phyloP scores from a whole-genome alignment of 1,139 yeast genomes.

The Scheffersomyces titani region DNA sequence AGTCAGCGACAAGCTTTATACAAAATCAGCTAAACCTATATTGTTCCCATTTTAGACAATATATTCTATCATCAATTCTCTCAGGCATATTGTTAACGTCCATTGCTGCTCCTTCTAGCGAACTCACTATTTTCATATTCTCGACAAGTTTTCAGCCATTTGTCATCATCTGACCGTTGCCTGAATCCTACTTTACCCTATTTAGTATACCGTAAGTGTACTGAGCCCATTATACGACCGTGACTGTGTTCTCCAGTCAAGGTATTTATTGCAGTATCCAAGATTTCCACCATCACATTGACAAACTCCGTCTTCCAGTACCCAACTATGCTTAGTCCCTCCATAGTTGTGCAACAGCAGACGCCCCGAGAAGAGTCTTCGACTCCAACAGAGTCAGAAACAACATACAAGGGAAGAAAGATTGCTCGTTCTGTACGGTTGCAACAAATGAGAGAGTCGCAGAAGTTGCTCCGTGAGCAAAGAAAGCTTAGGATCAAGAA shows the following conservation, averaged over 20 bases:
- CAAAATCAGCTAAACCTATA: no score
- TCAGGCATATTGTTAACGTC: background rate
- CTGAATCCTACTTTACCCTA: background rate
- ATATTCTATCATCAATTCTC: no score
- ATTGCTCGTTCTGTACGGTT: constrained; percentile 5
- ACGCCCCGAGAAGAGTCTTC: constrained; percentile 1
- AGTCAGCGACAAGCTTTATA: no score
- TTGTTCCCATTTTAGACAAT: no score
- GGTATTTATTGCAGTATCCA: background rate
- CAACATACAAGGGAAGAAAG: constrained; percentile 5
- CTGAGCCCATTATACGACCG: background rate
- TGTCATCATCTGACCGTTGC: background rate
- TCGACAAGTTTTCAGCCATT: background rate
- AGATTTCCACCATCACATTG: background rate
- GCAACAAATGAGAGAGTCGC: constrained; percentile 10
- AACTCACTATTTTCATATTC: no score
- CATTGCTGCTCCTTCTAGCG: background rate
- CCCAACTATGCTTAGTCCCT: background rate
- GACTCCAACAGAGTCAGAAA: background rate
- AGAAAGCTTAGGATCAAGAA: constrained; percentile 4
- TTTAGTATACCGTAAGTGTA: background rate
- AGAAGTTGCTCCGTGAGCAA: constrained; percentile 7
- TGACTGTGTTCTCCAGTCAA: background rate
- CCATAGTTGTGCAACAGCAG: background rate
- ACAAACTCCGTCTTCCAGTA: background rate